Evolutionary conservation across 768 basidiomycete species (phyloP).

Genomic region (Lactarius psammicola): DNA sequence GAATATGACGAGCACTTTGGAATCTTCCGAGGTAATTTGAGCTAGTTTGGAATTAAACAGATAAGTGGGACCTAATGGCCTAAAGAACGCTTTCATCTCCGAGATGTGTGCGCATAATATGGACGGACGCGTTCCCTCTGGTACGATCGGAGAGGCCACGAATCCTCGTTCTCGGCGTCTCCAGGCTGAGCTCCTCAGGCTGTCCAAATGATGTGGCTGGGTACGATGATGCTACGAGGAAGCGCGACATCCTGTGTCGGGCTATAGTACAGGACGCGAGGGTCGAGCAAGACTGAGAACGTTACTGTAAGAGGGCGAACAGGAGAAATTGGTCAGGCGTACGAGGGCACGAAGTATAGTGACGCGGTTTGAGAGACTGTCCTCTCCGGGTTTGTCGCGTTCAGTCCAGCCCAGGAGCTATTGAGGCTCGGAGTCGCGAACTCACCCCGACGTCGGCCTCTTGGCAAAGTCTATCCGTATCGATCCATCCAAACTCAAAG

Average conservation of each 20-base stretch:
- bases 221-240: slow-evolving; percentile 52
- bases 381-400: too few species aligned
- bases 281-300: slow-evolving; percentile 60
- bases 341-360: slow-evolving; percentile 55
- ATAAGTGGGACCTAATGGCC: too few species aligned
- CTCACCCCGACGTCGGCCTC: too few species aligned
- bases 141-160: slow-evolving; percentile 82
- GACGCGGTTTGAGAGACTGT: too few species aligned
- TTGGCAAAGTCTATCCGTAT: too few species aligned
- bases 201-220: slow-evolving; percentile 89
- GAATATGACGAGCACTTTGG: slow-evolving; percentile 68
- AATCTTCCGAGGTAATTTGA: slow-evolving; percentile 21
- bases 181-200: slow-evolving; percentile 58
- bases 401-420: too few species aligned
- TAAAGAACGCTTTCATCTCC: slow-evolving; percentile 55
- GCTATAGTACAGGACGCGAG: slow-evolving; percentile 42
- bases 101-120: slow-evolving; percentile 81
- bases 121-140: slow-evolving; percentile 64
- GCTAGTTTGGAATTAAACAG: neutral
- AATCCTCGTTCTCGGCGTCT: slow-evolving; percentile 53
- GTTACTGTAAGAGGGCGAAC: slow-evolving; percentile 38
- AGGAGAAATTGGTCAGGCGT: slow-evolving; percentile 71
- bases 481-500: too few species aligned
- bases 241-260: slow-evolving; percentile 27
- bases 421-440: too few species aligned